These are phyloP conservation scores for Tulasnella sp. DNA, from an alignment of 768 basidiomycete species.

Conservation along the genomic window DNA sequence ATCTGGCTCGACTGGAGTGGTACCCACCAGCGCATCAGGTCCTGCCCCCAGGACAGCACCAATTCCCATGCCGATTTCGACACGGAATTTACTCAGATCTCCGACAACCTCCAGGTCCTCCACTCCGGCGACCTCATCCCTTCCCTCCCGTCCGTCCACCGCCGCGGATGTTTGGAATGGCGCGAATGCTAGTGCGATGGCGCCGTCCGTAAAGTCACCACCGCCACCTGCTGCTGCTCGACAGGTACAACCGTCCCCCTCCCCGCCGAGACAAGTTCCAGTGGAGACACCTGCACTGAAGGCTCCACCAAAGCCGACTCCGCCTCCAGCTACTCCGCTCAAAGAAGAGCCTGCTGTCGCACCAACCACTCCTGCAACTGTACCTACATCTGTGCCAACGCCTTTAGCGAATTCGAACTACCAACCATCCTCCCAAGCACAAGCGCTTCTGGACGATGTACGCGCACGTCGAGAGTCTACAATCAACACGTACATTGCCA, in stretches of 20 bases:
- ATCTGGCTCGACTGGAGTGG: conserved; percentile 1
- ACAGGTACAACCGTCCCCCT: conserved; percentile 26
- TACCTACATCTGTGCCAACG: background rate
- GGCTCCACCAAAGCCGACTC: conserved; percentile 1
- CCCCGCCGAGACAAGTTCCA: background rate
- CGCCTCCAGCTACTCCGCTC: conserved; percentile 13
- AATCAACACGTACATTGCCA: conserved; percentile 32
- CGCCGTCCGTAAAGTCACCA: conserved; percentile 25
- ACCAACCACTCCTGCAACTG: too few species aligned
- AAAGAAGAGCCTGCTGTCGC: background rate
- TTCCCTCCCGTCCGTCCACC: conserved; percentile 22
- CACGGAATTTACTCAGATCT: background rate
- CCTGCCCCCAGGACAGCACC: background rate
- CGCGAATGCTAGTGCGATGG: background rate
- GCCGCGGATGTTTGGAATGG: background rate
- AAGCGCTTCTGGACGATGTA: conserved; percentile 75
- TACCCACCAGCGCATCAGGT: background rate
- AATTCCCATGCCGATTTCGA: too few species aligned
- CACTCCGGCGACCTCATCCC: conserved; percentile 31
- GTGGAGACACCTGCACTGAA: background rate
- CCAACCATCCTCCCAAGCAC: conserved; percentile 79
- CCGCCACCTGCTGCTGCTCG: conserved; percentile 30
- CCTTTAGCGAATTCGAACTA: conserved; percentile 46
- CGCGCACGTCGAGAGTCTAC: conserved; percentile 58
- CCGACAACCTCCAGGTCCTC: conserved; percentile 28